phyloP scores from a whole-genome alignment of 2,329 filamentous ascomycete genomes.

The Cylindrodendrum hubeiense region DNA sequence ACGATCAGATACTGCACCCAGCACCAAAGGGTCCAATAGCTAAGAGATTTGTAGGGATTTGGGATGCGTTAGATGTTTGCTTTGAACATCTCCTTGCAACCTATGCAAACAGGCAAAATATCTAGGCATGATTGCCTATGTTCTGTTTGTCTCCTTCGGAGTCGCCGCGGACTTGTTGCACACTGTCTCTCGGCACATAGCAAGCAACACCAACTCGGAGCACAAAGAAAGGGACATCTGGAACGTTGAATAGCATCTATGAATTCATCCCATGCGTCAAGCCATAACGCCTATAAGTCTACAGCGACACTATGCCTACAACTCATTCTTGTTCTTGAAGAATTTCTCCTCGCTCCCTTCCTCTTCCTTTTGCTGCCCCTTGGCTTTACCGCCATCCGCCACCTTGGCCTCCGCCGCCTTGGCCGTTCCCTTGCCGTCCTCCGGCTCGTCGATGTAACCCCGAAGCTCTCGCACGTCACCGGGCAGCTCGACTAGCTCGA shows the following conservation, averaged over 20 bases:
- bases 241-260: background rate
- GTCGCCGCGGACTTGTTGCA: too few relatives aligned
- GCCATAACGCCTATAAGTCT: conserved; percentile 27
- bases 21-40: too few relatives aligned
- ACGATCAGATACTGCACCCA: too few relatives aligned
- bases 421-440: conserved; percentile 46
- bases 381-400: conserved; percentile 37
- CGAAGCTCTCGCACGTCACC: conserved; percentile 70
- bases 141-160: too few relatives aligned
- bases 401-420: conserved; percentile 39
- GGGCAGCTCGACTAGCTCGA: conserved; percentile 82
- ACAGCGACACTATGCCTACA: conserved; percentile 12
- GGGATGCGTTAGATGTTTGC: too few relatives aligned
- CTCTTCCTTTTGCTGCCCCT: conserved; percentile 25
- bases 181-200: background rate
- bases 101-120: too few relatives aligned
- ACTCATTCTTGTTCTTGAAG: conserved; percentile 62
- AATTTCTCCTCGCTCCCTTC: conserved; percentile 64
- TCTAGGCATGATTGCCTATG: too few relatives aligned
- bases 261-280: background rate
- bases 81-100: too few relatives aligned
- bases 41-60: too few relatives aligned
- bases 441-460: conserved; percentile 74
- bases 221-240: background rate
- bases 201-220: background rate